These are phyloP conservation scores for Silene vulgaris DNA, from an alignment of 179 eudicot species.

Conservation along the genomic window DNA sequence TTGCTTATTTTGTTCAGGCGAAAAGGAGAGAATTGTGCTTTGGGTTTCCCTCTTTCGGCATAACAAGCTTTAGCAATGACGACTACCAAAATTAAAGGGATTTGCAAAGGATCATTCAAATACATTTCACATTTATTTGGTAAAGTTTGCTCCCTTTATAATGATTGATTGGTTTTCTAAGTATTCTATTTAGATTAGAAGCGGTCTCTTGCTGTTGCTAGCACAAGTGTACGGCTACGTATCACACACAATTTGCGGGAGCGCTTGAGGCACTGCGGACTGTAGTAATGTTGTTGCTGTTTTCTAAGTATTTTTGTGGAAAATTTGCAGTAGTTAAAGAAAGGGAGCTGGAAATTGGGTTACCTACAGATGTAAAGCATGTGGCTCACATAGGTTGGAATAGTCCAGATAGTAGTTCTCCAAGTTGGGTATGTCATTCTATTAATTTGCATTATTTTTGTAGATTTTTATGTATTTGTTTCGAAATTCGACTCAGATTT, in stretches of 20 bases:
- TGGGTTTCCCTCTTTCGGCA: background rate
- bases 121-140: slow-evolving; percentile 64
- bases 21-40: background rate
- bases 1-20: slow-evolving; percentile 27
- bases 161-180: background rate
- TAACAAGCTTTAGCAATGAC: slow-evolving; percentile 31
- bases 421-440: slow-evolving; percentile 61
- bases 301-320: background rate
- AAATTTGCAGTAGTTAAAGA: slow-evolving; percentile 48
- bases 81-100: slow-evolving; percentile 55
- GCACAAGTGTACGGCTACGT: too few species aligned
- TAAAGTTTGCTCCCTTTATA: slow-evolving; percentile 20
- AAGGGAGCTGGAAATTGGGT: slow-evolving; percentile 72
- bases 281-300: background rate
- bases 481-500: background rate
- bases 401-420: slow-evolving; percentile 57
- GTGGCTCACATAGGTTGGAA: slow-evolving; percentile 88
- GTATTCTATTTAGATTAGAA: too few species aligned
- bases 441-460: background rate
- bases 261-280: too few species aligned
- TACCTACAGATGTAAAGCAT: slow-evolving; percentile 86
- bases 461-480: background rate
- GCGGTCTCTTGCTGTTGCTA: too few species aligned
- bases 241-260: too few species aligned
- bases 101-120: slow-evolving; percentile 61